These are phyloP conservation scores for Kodamaea sagamina DNA, from an alignment of 805 yeast species.

Conservation along the genomic window DNA sequence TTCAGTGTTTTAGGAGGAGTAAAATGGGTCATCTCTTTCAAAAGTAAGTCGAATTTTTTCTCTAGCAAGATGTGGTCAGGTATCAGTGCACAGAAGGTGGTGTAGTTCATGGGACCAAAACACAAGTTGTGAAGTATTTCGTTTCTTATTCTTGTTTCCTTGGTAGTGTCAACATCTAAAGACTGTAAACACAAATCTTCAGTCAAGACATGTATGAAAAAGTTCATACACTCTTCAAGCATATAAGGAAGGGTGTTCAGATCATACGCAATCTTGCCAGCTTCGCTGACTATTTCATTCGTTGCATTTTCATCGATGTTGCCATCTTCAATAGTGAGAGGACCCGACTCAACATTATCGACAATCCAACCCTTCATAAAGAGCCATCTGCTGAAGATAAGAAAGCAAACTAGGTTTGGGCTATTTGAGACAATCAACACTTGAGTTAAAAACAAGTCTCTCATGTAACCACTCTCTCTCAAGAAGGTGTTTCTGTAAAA, in stretches of 20 bases:
- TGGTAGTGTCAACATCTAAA: conserved; percentile 47
- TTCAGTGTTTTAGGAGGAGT: conserved; percentile 36
- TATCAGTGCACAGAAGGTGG: conserved; percentile 64
- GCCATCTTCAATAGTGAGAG: conserved; percentile 3
- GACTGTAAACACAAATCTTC: conserved; percentile 65
- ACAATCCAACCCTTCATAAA: conserved; percentile 40
- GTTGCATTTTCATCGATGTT: conserved; percentile 39
- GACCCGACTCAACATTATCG: background rate
- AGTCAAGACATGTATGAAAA: conserved; percentile 64
- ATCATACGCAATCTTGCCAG: conserved; percentile 32
- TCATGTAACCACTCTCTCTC: conserved; percentile 77
- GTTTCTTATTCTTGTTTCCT: conserved; percentile 52
- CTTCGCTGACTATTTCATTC: conserved; percentile 15
- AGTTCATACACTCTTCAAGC: conserved; percentile 76
- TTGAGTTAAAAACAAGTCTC: conserved; percentile 78
- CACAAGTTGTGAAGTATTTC: conserved; percentile 87
- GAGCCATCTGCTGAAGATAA: conserved; percentile 71
- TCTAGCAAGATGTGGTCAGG: conserved; percentile 78
- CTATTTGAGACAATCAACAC: conserved; percentile 51
- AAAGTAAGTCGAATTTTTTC: conserved; percentile 64
- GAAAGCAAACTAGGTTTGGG: conserved; percentile 57
- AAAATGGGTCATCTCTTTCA: conserved; percentile 35
- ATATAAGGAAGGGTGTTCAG: conserved; percentile 56
- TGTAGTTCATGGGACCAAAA: conserved; percentile 69
- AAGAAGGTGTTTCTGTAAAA: conserved; percentile 77